Evolutionary conservation across 1,284 basidiomycete genomes (phyloP), one percentile per base, ranked within the genome.

Genomic region (Pterulicium gracile): DNA sequence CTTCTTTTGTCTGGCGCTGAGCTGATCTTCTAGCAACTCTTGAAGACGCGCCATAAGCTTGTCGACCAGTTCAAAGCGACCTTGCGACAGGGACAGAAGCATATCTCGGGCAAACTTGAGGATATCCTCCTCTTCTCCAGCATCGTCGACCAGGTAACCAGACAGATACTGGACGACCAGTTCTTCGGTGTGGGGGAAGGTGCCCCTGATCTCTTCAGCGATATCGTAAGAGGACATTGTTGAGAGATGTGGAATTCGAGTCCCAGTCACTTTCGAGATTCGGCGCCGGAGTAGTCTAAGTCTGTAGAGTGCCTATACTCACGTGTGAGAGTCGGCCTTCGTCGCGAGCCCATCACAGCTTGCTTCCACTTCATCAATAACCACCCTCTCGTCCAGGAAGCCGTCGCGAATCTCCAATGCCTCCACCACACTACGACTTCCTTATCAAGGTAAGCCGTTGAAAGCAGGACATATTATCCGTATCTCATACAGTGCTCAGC

Each of bases 111-210:
- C 82, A 50, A 92, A 75, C 51, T 82, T 77, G 14, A 93, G 73
- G 41, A 93, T 81, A 59, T 92, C 89, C 58, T 92, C 89, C 52
- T 92, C 89, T 62, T 91, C 89, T 43, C 88, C 86, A 23, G 91
- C 91, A 61, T 95, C 93, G 59, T 97, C 94, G 48, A 93, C 78
- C 44, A 97, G 78, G 59, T 90, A 92, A 27, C 92, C 93, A 18
- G 89, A 76, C 43, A 98, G 81, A 62, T 98, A 98, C 53, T 92
- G 85, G 15, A 97, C 84, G 53, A 98, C 81, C 48, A 94, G 80
- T 57, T 95, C 90, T 61, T 98, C 93, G 2, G 91, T 87, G n/a
- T 81, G 81, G 2, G 92, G 90, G 51, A 97, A 80, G 23, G 72
- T 74, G 22, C 72, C 69, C 32, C 89, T 78, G 51, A 93, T 88